phyloP scores from a whole-genome alignment of 2,329 filamentous ascomycete genomes.

The Alternaria brassicicola region DNA sequence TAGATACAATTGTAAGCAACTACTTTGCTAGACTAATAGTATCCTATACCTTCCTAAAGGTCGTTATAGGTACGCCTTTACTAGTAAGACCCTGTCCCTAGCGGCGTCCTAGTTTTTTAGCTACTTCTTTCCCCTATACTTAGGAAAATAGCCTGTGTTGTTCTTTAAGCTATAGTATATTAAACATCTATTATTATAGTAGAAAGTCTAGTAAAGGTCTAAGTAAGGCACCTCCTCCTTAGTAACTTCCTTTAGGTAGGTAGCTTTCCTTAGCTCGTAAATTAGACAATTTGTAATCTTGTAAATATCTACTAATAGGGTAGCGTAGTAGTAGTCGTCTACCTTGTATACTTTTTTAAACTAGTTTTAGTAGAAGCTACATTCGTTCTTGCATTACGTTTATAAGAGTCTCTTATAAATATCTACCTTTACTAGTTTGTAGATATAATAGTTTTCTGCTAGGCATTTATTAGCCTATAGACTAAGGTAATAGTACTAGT shows the following conservation, averaged over 20 bases:
- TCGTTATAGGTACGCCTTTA: neutral
- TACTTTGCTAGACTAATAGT: neutral
- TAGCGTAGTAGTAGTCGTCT: too few relatives aligned
- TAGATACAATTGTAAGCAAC: neutral
- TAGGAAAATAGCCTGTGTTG: neutral
- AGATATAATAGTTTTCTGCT: neutral
- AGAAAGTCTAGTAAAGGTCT: too few relatives aligned
- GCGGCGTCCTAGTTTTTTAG: conserved; percentile 2
- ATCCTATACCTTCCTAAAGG: neutral
- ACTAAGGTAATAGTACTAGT: neutral
- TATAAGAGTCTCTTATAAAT: neutral
- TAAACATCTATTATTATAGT: too few relatives aligned
- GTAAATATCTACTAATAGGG: too few relatives aligned
- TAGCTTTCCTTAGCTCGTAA: neutral
- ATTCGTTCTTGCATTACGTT: neutral
- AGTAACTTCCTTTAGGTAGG: too few relatives aligned
- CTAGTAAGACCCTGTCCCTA: neutral
- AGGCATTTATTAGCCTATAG: neutral
- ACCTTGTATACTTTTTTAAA: neutral
- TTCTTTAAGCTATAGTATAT: neutral
- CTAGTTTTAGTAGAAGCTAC: neutral
- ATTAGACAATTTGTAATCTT: too few relatives aligned
- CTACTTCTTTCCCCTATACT: neutral
- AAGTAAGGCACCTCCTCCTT: too few relatives aligned
- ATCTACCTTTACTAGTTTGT: neutral